Base-by-base conservation (phyloP, 2,329 filamentous ascomycete species). In the Rutstroemia sp. region DNA sequence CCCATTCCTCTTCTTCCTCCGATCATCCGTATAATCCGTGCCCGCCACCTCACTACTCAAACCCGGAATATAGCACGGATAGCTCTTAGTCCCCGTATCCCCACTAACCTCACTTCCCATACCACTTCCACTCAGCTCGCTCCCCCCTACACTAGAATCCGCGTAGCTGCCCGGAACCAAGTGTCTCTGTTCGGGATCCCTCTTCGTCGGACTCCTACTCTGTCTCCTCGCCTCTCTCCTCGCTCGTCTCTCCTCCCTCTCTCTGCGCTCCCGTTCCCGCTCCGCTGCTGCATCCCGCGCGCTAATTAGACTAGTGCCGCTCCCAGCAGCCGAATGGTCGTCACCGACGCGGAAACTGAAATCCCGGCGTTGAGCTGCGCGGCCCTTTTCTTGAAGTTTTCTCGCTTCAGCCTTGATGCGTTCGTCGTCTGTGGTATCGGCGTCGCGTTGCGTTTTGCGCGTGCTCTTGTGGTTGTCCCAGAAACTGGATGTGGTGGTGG, bases 341-440 rank as follows among this genome's bases (percentile, higher is more conserved):
- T 70, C 67, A 1, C 67, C 67, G 34, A 52, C 54, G 38, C 64
- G 61, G 60, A 69, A 70, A 34, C 60, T 64, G 56, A 70, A 70
- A 51, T 70, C 67, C 21, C 68, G 60, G n/a, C 64, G 58, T 34
- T 63, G 61, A 23, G 65, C 70, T 4, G 71, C 67, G 9, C 79
- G 75, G 50, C 76, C 76, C 63, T 80, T 78, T 54, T 82, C 78
- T 53, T 78, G 75, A n/a, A 81, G 70, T 41, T 75, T 75, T 19
- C 75, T 72, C 0, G 81, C 81, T 70, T 85, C 83, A 48, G 76
- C 73, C 38, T 79, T 76, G 60, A 82, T 73, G 17, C 77, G 76
- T 64, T 84, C 79, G 30, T 57, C 56, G 47, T 63, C 59, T 1
- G 57, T 49, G 16, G 48, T 16, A 7, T 37, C 48, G 4, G 52